Base-by-base conservation (phyloP, 768 basidiomycete species). In the Kwoniella mangroviensis region DNA sequence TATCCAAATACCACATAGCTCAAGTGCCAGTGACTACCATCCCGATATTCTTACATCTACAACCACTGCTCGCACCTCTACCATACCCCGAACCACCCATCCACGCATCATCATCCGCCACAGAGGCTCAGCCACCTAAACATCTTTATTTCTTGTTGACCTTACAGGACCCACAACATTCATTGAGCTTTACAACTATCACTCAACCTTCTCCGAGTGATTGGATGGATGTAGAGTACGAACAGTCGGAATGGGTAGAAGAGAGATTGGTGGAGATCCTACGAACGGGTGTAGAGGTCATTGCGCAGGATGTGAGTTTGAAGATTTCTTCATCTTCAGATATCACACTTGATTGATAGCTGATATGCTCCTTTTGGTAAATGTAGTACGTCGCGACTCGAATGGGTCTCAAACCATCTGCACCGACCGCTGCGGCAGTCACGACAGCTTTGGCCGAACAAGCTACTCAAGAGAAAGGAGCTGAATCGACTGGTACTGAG, bases 41-140 rank as follows among this genome's bases (percentile, higher is more conserved):
- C 42, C 90, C 93, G 66, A 88, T 99, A 60, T 98, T 93, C 84
- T 87, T 99, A 60, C 94, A 96, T 73, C 86, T 99, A 19, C 95
- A 98, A 80, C 94, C 97, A 2, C 92, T 90, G 83, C 87, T 88
- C 72, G 89, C 86, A 5, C 80, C 86, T 2, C 73, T 85, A 0
- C 87, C 59, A 84, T 88, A 79, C 82, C 85, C 64, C 85, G 82
- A 85, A 73, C 81, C 79, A 17, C 17, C 72, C 52, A 42, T 75
- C 66, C 52, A 75, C 74, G 9, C 74, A n/a, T 51, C 67, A 34
- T 43, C 77, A 12, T 52, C 76, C 4, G 61, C 78, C 22, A 34
- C 63, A 4, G 26, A 5, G 49, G 74, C 43, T 75, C 82, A 21
- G 75, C 83, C 51, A 17, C 68, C 85, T 82, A 72, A 75, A 11